Conservation (phyloP, 1,284 basidiomycete species). For the Boletellus sp. region DNA sequence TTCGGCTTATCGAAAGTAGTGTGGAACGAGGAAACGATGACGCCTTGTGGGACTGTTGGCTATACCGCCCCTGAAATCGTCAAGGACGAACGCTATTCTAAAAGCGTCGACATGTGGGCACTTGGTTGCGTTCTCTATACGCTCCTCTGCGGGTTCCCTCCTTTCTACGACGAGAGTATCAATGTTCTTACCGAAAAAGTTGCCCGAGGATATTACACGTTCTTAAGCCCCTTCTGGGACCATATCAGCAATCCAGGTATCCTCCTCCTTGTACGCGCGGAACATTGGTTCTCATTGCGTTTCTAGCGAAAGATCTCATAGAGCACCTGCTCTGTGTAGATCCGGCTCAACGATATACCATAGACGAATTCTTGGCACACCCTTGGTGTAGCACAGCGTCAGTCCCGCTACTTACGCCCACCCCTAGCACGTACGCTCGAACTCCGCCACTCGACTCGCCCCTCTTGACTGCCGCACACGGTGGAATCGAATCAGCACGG, state of each 20-base stretch:
- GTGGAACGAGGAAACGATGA: slow-evolving; percentile 99
- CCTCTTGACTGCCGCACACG: slow-evolving; percentile 77
- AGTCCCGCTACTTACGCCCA: slow-evolving; percentile 58
- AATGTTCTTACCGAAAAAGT: slow-evolving; percentile 98
- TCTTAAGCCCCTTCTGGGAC: slow-evolving; percentile 99
- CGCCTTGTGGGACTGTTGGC: slow-evolving; percentile 97
- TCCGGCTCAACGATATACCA: slow-evolving; percentile 92
- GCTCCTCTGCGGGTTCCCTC: slow-evolving; percentile 95
- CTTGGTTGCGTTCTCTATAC: slow-evolving; percentile 98
- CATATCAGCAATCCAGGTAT: slow-evolving; percentile 81
- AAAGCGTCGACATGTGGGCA: slow-evolving; percentile 99
- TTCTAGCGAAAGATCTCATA: slow-evolving; percentile 89
- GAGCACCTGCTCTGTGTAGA: slow-evolving; percentile 94
- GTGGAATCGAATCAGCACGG: slow-evolving; percentile 67
- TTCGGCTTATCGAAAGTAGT: slow-evolving; percentile 98
- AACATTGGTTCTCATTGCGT: slow-evolving; percentile 11
- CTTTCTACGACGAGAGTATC: slow-evolving; percentile 99
- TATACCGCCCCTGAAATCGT: slow-evolving; percentile 99
- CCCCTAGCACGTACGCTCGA: slow-evolving; percentile 48
- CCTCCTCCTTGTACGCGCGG: slow-evolving; percentile 18
- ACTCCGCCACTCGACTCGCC: slow-evolving; percentile 84
- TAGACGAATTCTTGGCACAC: slow-evolving; percentile 96
- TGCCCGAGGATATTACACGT: slow-evolving; percentile 95
- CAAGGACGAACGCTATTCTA: slow-evolving; percentile 97
- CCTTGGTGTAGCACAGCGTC: slow-evolving; percentile 86